phyloP scores from a whole-genome alignment of 768 basidiomycete species.

The Mycena floridula region DNA sequence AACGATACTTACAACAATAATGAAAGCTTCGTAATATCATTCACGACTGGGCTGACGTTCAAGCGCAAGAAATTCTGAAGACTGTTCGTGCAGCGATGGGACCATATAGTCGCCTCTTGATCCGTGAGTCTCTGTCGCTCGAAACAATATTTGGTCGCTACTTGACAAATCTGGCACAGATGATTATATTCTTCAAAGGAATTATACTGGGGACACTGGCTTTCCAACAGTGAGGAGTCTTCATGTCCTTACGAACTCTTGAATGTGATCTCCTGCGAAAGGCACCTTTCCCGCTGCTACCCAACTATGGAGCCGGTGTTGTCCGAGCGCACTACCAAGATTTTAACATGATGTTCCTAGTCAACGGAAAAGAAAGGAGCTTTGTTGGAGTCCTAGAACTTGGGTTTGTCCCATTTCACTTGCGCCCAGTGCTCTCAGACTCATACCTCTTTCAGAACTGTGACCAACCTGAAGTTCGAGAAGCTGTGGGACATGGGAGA shows the following conservation, averaged over 20 bases:
- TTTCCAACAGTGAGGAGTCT: no score
- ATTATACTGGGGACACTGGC: no score
- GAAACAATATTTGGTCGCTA: neutral
- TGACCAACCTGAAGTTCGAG: no score
- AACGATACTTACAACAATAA: no score
- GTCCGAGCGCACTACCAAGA: neutral
- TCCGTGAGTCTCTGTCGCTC: constrained; percentile 17
- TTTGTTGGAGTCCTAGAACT: neutral
- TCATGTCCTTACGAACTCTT: neutral
- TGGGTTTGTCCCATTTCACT: neutral
- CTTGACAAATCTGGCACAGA: no score
- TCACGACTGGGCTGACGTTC: constrained; percentile 30
- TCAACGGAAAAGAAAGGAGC: neutral
- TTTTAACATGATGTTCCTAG: neutral
- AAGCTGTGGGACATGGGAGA: no score
- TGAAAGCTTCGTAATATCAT: constrained; percentile 14
- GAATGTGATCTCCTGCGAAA: neutral
- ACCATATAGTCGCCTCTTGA: constrained; percentile 22
- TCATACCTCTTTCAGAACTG: no score
- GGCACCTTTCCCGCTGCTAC: constrained; percentile 1
- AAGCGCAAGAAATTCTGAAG: constrained; percentile 23
- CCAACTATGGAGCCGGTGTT: neutral
- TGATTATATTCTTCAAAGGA: neutral
- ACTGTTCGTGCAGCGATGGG: constrained; percentile 22
- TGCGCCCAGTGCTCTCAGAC: neutral